Evolutionary conservation across 257 asterid species (phyloP).

Genomic region (Nicotiana sylvestris): DNA sequence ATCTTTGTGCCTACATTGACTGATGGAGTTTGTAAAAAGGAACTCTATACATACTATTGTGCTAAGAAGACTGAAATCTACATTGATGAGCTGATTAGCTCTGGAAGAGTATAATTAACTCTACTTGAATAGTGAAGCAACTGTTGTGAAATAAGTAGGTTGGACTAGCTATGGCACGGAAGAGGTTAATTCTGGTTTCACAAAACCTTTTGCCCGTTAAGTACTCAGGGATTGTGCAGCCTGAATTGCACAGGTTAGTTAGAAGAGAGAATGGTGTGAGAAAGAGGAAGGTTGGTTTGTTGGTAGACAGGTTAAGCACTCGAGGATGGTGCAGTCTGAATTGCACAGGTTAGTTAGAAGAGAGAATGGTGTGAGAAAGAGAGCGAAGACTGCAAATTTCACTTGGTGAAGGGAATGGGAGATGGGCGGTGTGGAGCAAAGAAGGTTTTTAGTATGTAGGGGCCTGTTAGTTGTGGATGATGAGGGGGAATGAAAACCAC

Average conservation of each 20-base stretch:
- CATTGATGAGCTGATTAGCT: neutral
- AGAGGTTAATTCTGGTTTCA: neutral
- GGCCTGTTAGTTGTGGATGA: neutral
- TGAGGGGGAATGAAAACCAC: neutral
- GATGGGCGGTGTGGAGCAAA: neutral
- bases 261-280: no score
- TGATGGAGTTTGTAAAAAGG: neutral
- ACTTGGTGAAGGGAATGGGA: neutral
- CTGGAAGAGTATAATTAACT: neutral
- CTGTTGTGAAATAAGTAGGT: neutral
- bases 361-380: neutral
- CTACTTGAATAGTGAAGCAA: neutral
- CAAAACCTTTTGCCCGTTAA: neutral
- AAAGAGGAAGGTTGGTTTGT: no score
- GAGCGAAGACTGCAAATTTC: neutral
- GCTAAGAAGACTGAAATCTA: neutral
- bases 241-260: no score
- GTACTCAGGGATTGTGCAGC: neutral
- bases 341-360: neutral
- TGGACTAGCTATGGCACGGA: neutral
- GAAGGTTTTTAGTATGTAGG: neutral
- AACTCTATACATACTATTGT: neutral
- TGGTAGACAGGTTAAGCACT: no score
- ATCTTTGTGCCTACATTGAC: neutral
- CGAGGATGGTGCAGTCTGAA: neutral